Conservation (phyloP, 192 early-diverging fungal genomes). For the Coemansia sp. region DNA sequence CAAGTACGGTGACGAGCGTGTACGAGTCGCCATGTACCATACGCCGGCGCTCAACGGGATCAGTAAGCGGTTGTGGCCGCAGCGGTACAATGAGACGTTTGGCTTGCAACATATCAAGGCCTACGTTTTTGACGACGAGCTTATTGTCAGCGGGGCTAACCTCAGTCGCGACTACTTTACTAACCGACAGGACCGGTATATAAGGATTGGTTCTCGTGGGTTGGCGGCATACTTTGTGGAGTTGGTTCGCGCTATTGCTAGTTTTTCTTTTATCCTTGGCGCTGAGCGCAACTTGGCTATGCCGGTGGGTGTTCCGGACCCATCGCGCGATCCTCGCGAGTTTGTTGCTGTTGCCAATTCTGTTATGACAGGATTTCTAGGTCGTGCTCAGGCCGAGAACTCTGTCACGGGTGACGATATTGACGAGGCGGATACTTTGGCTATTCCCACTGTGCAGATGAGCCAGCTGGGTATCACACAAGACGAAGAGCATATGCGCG, state of each 20-base stretch:
- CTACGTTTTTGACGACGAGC: conserved; percentile 87
- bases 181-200: conserved; percentile 93
- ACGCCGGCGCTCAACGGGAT: conserved; percentile 78
- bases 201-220: conserved; percentile 62
- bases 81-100: conserved; percentile 89
- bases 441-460: conserved; percentile 87
- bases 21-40: conserved; percentile 80
- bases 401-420: neutral
- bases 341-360: conserved; percentile 61
- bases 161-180: conserved; percentile 93
- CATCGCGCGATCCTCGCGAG: conserved; percentile 57
- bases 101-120: conserved; percentile 95
- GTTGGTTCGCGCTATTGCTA: conserved; percentile 63
- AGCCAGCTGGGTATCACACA: conserved; percentile 77
- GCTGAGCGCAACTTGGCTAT: conserved; percentile 13
- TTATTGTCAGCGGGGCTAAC: conserved; percentile 84
- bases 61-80: conserved; percentile 73
- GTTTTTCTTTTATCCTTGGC: conserved; percentile 63
- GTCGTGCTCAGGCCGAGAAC: conserved; percentile 22
- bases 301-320: conserved; percentile 53
- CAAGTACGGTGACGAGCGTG: conserved; percentile 44
- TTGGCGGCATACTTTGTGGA: conserved; percentile 73
- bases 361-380: conserved; percentile 58
- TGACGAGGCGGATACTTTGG: conserved; percentile 61
- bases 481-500: conserved; percentile 68